phyloP scores from a whole-genome alignment of 768 basidiomycete species.

The Mycena epipterygia region DNA sequence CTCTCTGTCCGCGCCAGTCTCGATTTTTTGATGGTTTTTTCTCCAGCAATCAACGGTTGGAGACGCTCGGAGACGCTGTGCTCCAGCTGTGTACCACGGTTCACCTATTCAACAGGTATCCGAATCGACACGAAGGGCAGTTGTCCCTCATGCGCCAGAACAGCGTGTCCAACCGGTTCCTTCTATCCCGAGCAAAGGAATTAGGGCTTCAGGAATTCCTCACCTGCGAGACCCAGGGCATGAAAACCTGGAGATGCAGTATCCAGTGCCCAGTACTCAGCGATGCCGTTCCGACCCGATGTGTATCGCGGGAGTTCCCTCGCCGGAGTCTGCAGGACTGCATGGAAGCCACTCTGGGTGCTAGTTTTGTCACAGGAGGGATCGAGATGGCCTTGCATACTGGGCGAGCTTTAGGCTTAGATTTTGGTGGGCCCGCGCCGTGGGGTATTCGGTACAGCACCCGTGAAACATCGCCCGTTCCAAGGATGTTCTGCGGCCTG shows the following conservation, averaged over 20 bases:
- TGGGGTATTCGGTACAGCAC: slow-evolving; percentile 74
- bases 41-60: slow-evolving; percentile 79
- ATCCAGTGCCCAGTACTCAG: slow-evolving; percentile 49
- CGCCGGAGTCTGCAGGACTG: slow-evolving; percentile 87
- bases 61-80: slow-evolving; percentile 90
- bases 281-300: slow-evolving; percentile 48
- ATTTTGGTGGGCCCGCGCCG: slow-evolving; percentile 77
- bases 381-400: slow-evolving; percentile 74
- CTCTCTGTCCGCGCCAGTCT: not conserved
- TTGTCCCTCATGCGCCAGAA: slow-evolving; percentile 74
- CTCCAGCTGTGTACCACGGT: slow-evolving; percentile 83
- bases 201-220: slow-evolving; percentile 74
- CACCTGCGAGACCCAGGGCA: slow-evolving; percentile 67
- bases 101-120: slow-evolving; percentile 82
- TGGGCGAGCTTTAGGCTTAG: slow-evolving; percentile 76
- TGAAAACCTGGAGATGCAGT: slow-evolving; percentile 72
- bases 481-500: slow-evolving; percentile 65
- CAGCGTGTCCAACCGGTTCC: slow-evolving; percentile 77
- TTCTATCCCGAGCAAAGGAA: slow-evolving; percentile 76
- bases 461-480: slow-evolving; percentile 49
- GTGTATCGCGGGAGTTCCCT: slow-evolving; percentile 64
- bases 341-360: slow-evolving; percentile 89
- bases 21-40: not conserved
- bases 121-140: slow-evolving; percentile 87
- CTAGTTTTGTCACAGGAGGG: slow-evolving; percentile 80